These are phyloP conservation scores for Wickerhamomyces sp. DNA, from an alignment of 1,139 yeast species.

Conservation along the genomic window DNA sequence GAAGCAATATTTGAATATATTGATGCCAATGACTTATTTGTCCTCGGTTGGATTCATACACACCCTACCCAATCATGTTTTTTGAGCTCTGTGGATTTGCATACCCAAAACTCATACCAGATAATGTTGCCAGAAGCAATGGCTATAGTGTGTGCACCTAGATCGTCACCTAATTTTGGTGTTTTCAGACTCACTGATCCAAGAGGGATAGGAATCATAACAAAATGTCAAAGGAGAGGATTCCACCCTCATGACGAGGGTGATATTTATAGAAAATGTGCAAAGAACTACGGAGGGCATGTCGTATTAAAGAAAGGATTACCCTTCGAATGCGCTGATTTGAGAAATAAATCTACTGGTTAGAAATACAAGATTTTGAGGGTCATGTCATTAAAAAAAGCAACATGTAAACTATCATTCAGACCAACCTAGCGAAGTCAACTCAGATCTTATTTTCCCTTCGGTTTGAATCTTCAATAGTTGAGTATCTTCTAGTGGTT, in stretches of 20 bases:
- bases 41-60: conserved; percentile 66
- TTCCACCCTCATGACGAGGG: conserved; percentile 57
- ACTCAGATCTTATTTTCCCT: conserved; percentile 68
- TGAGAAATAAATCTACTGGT: conserved; percentile 25
- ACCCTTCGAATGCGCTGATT: conserved; percentile 42
- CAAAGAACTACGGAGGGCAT: conserved; percentile 41
- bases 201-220: conserved; percentile 49
- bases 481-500: conserved; percentile 89
- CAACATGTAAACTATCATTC: conserved; percentile 17
- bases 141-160: conserved; percentile 59
- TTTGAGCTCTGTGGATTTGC: conserved; percentile 55
- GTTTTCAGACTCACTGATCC: conserved; percentile 58
- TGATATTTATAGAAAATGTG: conserved; percentile 43
- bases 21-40: conserved; percentile 48
- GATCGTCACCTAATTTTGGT: conserved; percentile 43
- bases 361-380: neutral
- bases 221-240: conserved; percentile 39
- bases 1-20: conserved; percentile 49
- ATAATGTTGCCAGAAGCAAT: conserved; percentile 64
- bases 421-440: conserved; percentile 70
- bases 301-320: conserved; percentile 39
- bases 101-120: conserved; percentile 60
- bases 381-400: neutral
- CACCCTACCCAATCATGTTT: conserved; percentile 66
- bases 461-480: conserved; percentile 85